A percentile compares a stretch with the other conserved stretches of the same genome.
Evolutionary conservation across 164 flowering plant genomes (phyloP).

Genomic region (Umbellularia californica): DNA sequence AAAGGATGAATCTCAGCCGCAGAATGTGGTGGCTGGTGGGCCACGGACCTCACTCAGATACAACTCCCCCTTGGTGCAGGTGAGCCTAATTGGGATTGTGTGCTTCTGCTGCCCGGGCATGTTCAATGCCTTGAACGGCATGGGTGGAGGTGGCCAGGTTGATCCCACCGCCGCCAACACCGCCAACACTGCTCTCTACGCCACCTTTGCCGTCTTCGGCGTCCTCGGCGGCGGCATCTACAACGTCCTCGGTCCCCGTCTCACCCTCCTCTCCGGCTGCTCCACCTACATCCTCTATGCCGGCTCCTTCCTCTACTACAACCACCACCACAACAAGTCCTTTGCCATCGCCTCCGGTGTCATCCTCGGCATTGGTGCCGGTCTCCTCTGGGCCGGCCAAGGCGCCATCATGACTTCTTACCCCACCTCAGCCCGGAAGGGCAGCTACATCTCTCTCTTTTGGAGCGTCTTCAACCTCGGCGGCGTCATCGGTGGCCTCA

Average conservation of each 20-base stretch:
- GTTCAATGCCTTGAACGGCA: constrained; percentile 91
- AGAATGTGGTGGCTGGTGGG: background rate
- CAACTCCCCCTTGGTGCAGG: constrained; percentile 83
- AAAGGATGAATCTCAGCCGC: background rate
- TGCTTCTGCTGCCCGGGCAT: constrained; percentile 98
- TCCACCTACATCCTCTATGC: constrained; percentile 76
- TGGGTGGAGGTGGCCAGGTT: constrained; percentile 97
- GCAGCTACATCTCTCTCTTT: constrained; percentile 71
- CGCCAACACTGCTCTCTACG: constrained; percentile 90
- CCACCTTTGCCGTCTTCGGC: constrained; percentile 79
- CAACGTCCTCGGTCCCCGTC: constrained; percentile 73
- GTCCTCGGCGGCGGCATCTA: constrained; percentile 87
- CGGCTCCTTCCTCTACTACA: constrained; percentile 81
- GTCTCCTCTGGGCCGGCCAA: constrained; percentile 85
- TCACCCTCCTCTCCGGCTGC: constrained; percentile 70
- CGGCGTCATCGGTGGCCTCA: constrained; percentile 88
- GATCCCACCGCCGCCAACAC: constrained; percentile 78
- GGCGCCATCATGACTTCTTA: constrained; percentile 98
- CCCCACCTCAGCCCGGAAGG: constrained; percentile 63
- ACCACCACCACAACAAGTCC: constrained; percentile 56
- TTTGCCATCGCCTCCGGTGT: constrained; percentile 75
- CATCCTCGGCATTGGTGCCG: constrained; percentile 81
- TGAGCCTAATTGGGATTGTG: constrained; percentile 65
- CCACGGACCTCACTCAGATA: constrained; percentile 33
- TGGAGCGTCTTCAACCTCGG: constrained; percentile 95